Evolutionary conservation across 139 green algal species (phyloP).

Genomic region (Chlamydomonas asymmetrica): DNA sequence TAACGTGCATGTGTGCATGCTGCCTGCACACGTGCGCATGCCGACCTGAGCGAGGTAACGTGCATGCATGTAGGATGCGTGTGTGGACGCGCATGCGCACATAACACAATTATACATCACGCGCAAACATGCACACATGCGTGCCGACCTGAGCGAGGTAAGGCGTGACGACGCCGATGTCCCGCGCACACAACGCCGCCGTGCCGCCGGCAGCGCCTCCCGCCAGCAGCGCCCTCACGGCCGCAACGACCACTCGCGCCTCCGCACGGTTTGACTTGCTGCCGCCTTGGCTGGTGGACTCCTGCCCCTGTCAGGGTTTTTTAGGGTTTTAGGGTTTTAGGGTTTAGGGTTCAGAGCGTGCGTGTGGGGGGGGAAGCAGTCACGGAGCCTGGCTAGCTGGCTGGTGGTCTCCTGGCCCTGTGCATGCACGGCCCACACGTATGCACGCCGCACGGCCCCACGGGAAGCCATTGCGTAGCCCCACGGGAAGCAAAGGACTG

Average conservation of each 20-base stretch:
- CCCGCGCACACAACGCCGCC: constrained; percentile 38
- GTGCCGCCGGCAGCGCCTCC: too few relatives aligned
- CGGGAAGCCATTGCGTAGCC: too few relatives aligned
- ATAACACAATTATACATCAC: background rate
- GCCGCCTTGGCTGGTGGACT: constrained; percentile 25
- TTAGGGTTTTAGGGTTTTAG: too few relatives aligned
- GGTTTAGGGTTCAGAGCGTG: too few relatives aligned
- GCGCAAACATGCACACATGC: background rate
- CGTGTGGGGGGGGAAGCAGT: too few relatives aligned
- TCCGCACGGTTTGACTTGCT: constrained; percentile 67
- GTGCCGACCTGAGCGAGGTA: constrained; percentile 72
- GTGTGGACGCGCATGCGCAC: background rate
- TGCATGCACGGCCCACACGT: too few relatives aligned
- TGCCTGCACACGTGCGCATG: background rate
- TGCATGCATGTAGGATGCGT: background rate
- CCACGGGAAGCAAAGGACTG: too few relatives aligned
- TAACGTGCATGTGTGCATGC: background rate
- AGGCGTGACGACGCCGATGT: constrained; percentile 83
- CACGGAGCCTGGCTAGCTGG: too few relatives aligned
- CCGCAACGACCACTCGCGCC: constrained; percentile 43
- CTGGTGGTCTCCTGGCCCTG: too few relatives aligned
- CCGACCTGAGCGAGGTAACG: background rate
- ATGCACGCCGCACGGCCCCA: too few relatives aligned
- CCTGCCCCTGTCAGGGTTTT: too few relatives aligned
- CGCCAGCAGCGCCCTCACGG: constrained; percentile 57